Percentiles rank a stretch among this genome's conserved stretches.
Conservation (phyloP, 1,139 yeast species). For the Candida labiduridarum region DNA sequence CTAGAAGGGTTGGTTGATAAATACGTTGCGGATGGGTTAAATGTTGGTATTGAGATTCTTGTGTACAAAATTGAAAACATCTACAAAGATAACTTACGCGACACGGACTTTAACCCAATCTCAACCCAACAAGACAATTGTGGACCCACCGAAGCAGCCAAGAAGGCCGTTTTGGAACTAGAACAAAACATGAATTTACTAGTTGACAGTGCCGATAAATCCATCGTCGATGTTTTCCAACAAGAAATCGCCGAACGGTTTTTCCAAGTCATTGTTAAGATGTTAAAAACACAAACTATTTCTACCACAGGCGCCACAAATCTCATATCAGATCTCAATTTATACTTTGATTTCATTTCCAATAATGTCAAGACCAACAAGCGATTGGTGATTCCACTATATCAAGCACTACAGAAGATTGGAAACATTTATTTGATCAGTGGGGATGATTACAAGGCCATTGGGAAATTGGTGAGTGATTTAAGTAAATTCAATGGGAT, state of each 20-base stretch:
- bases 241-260: slow-evolving; percentile 92
- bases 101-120: slow-evolving; percentile 38
- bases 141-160: slow-evolving; percentile 76
- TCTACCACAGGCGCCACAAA: slow-evolving; percentile 83
- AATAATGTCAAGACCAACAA: slow-evolving; percentile 59
- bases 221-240: slow-evolving; percentile 88
- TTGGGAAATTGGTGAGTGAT: slow-evolving; percentile 84
- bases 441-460: slow-evolving; percentile 74
- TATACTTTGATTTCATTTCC: slow-evolving; percentile 70
- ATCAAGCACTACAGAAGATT: slow-evolving; percentile 79
- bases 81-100: slow-evolving; percentile 28
- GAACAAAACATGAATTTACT: slow-evolving; percentile 75
- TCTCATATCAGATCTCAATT: slow-evolving; percentile 73
- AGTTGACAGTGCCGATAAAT: slow-evolving; percentile 83
- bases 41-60: slow-evolving; percentile 84
- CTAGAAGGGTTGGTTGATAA: slow-evolving; percentile 83
- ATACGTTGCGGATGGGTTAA: slow-evolving; percentile 89
- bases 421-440: slow-evolving; percentile 83
- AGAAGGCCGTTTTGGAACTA: slow-evolving; percentile 59
- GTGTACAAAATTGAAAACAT: slow-evolving; percentile 68
- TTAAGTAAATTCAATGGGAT: slow-evolving; percentile 86
- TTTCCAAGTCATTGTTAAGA: slow-evolving; percentile 74
- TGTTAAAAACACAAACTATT: slow-evolving; percentile 66
- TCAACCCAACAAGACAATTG: slow-evolving; percentile 16
- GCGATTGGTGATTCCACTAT: slow-evolving; percentile 70